Conservation (phyloP, 768 basidiomycete genomes). For the Pisolithus albus region DNA sequence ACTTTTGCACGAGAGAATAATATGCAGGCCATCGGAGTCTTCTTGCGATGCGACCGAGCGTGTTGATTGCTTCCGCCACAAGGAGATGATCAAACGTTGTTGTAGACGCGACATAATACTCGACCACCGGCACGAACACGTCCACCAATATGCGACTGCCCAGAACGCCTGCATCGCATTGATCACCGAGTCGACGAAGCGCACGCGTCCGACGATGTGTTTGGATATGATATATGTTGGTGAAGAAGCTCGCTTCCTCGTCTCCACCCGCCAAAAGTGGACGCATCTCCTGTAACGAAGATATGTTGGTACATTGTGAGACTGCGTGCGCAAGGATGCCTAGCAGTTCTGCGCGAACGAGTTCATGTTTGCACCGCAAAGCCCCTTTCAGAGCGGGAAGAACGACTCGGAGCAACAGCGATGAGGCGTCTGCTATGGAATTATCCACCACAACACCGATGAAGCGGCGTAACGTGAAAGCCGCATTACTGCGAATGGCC, state of each 20-base stretch:
- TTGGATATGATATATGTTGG: constrained; percentile 92
- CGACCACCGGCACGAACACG: constrained; percentile 81
- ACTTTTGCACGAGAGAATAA: constrained; percentile 71
- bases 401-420: constrained; percentile 55
- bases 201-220: constrained; percentile 84
- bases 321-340: constrained; percentile 74
- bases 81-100: constrained; percentile 73
- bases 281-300: constrained; percentile 69
- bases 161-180: constrained; percentile 58
- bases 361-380: constrained; percentile 71
- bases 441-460: constrained; percentile 49
- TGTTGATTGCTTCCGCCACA: constrained; percentile 79
- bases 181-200: constrained; percentile 74
- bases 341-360: constrained; percentile 81
- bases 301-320: constrained; percentile 50
- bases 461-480: constrained; percentile 70
- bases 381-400: constrained; percentile 77
- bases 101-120: constrained; percentile 65
- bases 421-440: constrained; percentile 39
- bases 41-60: constrained; percentile 72
- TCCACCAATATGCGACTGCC: constrained; percentile 67
- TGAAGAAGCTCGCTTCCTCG: constrained; percentile 94
- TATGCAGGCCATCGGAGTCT: constrained; percentile 82
- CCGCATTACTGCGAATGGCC: constrained; percentile 76
- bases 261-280: constrained; percentile 80